phyloP scores from a whole-genome alignment of 148 eudicot species.

The Chenopodium berlandieri region DNA sequence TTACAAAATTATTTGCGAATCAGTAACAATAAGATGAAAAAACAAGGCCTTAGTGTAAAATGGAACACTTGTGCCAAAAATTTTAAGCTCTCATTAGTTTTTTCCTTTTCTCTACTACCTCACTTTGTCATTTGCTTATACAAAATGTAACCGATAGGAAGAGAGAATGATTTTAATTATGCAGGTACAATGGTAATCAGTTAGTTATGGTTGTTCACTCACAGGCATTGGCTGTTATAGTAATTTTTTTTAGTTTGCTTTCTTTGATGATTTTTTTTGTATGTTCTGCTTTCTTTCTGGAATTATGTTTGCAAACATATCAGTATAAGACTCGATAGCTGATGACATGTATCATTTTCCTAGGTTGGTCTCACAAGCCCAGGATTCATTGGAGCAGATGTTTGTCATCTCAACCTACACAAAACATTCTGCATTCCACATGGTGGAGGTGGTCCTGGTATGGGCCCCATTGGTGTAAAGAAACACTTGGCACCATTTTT shows the following conservation, averaged over 20 bases:
- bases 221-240: neutral
- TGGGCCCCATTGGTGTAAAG: conserved; percentile 99
- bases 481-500: conserved; percentile 93
- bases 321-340: neutral
- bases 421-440: conserved; percentile 99
- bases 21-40: neutral
- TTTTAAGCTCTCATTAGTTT: too few relatives aligned
- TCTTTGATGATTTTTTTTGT: neutral
- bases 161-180: too few relatives aligned
- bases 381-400: conserved; percentile 95
- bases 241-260: neutral
- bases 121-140: neutral
- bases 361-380: conserved; percentile 99
- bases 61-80: too few relatives aligned
- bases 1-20: too few relatives aligned
- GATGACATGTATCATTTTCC: neutral
- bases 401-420: conserved; percentile 98
- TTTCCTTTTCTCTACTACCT: neutral
- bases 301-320: neutral
- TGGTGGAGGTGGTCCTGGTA: conserved; percentile 99
- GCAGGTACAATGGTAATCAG: too few relatives aligned
- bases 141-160: too few relatives aligned
- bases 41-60: too few relatives aligned
- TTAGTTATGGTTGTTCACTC: neutral
- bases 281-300: neutral